Evolutionary conservation across 2,329 filamentous ascomycete genomes (phyloP).

Genomic region (Rutstroemia sp.): DNA sequence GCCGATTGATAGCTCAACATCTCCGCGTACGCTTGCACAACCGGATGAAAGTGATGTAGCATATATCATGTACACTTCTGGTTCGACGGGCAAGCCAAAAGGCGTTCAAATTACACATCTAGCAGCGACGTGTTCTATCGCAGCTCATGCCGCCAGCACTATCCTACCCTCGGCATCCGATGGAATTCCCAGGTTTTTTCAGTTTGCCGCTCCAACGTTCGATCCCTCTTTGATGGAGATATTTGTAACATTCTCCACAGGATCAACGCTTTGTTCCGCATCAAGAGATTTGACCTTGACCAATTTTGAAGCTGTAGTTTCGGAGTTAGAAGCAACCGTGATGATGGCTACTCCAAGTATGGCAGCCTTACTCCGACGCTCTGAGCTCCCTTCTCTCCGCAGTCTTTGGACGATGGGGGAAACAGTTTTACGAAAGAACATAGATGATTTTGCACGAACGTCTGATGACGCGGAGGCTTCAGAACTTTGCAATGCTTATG

Average conservation of each 20-base stretch:
- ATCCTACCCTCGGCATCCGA: background rate
- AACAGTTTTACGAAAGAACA: conserved; percentile 3
- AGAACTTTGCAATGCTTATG: conserved; percentile 4
- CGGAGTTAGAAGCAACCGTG: background rate
- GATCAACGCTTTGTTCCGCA: conserved; percentile 1
- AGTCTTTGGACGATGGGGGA: conserved; percentile 1
- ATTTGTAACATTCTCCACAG: conserved; percentile 16
- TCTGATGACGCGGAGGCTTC: background rate
- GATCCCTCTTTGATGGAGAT: conserved; percentile 29
- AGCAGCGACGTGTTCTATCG: conserved; percentile 10
- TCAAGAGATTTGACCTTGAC: background rate
- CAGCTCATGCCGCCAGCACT: background rate
- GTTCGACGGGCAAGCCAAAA: conserved; percentile 14
- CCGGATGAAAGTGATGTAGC: conserved; percentile 1
- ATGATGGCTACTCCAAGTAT: conserved; percentile 5
- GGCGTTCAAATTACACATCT: conserved; percentile 31
- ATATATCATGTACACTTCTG: conserved; percentile 13
- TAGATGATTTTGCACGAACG: background rate
- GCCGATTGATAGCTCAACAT: background rate
- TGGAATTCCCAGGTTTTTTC: background rate
- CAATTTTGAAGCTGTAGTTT: background rate
- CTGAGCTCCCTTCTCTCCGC: background rate
- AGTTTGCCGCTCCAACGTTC: background rate
- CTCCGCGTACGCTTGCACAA: background rate
- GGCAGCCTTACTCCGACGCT: background rate